Evolutionary conservation across 2,329 filamentous ascomycete genomes (phyloP).

Genomic region (Aurifilum marmelostoma): DNA sequence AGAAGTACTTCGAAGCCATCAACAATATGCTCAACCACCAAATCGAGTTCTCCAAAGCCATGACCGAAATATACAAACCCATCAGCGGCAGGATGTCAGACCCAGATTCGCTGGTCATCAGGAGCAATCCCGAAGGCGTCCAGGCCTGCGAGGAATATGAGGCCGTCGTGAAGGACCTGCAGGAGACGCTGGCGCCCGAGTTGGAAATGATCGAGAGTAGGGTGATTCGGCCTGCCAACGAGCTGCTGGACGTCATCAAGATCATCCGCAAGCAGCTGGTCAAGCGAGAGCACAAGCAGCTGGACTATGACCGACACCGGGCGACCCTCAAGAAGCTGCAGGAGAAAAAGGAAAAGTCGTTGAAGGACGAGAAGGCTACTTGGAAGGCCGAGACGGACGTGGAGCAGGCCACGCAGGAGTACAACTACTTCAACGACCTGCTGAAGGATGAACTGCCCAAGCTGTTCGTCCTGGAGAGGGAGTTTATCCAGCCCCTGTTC

Average conservation of each 20-base stretch:
- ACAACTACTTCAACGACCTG: conserved; percentile 96
- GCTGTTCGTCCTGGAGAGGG: conserved; percentile 83
- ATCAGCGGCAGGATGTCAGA: conserved; percentile 96
- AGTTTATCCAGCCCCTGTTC: conserved; percentile 96
- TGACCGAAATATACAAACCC: conserved; percentile 96
- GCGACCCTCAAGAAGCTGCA: conserved; percentile 87
- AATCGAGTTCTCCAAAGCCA: conserved; percentile 96
- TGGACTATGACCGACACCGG: conserved; percentile 91
- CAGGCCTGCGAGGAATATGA: conserved; percentile 96
- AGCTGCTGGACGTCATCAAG: conserved; percentile 94
- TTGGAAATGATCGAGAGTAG: conserved; percentile 96
- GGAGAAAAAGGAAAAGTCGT: conserved; percentile 93
- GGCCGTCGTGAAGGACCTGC: conserved; percentile 83
- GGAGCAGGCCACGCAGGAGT: conserved; percentile 91
- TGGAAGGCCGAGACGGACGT: conserved; percentile 94
- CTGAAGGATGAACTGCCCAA: conserved; percentile 95
- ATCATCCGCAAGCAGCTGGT: conserved; percentile 83
- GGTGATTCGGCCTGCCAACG: conserved; percentile 89
- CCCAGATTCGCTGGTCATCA: conserved; percentile 76
- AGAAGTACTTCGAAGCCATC: conserved; percentile 97
- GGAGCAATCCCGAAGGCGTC: conserved; percentile 93
- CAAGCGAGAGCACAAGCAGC: conserved; percentile 96
- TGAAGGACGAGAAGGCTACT: conserved; percentile 96
- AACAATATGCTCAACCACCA: conserved; percentile 97
- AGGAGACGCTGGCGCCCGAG: conserved; percentile 86